Conservation (phyloP, 768 basidiomycete species). For the Lentinula aciculospora region DNA sequence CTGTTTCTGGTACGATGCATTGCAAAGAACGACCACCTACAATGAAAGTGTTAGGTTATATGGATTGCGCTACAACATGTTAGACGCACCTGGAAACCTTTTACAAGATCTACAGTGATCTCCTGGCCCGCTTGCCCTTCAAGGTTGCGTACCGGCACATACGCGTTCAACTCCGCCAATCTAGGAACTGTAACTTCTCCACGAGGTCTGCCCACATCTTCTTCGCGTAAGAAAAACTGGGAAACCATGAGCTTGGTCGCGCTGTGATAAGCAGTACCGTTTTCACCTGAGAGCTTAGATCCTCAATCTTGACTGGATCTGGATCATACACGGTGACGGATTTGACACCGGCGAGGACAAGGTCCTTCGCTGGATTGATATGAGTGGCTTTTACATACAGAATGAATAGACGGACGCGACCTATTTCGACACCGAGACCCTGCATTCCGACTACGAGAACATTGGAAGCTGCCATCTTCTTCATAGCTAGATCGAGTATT, state of each 20-base stretch:
- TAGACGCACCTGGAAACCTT: slow-evolving; percentile 78
- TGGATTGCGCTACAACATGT: neutral
- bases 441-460: slow-evolving; percentile 89
- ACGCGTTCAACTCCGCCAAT: slow-evolving; percentile 90
- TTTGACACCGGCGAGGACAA: slow-evolving; percentile 94
- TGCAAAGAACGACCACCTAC: slow-evolving; percentile 87
- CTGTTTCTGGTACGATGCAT: slow-evolving; percentile 72
- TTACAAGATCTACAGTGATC: slow-evolving; percentile 74
- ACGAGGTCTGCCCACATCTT: slow-evolving; percentile 84
- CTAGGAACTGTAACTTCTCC: slow-evolving; percentile 85
- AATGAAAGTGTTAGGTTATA: slow-evolving; percentile 3
- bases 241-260: neutral
- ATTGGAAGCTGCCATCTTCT: slow-evolving; percentile 95
- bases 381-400: slow-evolving; percentile 7
- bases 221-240: slow-evolving; percentile 90
- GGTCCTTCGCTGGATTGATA: slow-evolving; percentile 73
- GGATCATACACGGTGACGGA: slow-evolving; percentile 96
- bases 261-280: neutral
- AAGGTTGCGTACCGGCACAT: slow-evolving; percentile 90
- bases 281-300: slow-evolving; percentile 85
- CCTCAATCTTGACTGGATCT: slow-evolving; percentile 78
- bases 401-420: slow-evolving; percentile 30
- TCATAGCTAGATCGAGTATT: slow-evolving; percentile 71
- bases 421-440: slow-evolving; percentile 94
- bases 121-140: slow-evolving; percentile 72